Base-by-base conservation (phyloP, 2,329 filamentous ascomycete genomes). In the Aspergillus eucalypticola region DNA sequence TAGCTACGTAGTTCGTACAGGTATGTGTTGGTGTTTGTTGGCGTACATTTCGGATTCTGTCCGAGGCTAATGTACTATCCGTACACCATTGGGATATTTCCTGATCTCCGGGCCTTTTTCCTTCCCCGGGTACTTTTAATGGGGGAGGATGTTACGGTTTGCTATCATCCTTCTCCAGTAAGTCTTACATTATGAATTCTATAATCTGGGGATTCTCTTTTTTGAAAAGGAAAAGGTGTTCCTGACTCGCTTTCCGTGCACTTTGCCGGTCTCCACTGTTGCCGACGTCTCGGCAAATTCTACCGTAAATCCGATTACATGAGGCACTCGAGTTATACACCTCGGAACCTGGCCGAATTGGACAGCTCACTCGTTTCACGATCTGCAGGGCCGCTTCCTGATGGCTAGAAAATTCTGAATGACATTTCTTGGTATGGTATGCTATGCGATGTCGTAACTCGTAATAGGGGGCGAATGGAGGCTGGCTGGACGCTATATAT, bases 231-330 rank as follows among this genome's bases (percentile, higher is more conserved):
- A 5, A 19, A 23, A 44, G 19, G 17, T 2, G 5, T 0, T 19
- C 5, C 17, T 44, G 41, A 23, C 41, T 44, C 41, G 41, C 32
- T 44, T 21, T 23, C 19, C 4, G 7, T 44, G 11, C 17, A 8
- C 41, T 21, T 21, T 44, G 17, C n/a, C 44, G 21, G 46, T 8
- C 42, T 38, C 54, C 54, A 56, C 54, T 23, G 32, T 23, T 49
- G 54, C 54, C 54, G 54, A 56, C 29, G 21, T 38, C 17, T 56
- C 54, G 54, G 54, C 54, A 41, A 56, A 6, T 44, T 23, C 54
- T n/a, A 50, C 46, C 15, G 13, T 29, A 29, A 29, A 27, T 29
- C 46, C 46, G 46, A 50, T 19, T 17, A 50, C 25, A 44, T 23
- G 23, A 21, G 23, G 17, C 17, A 17, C 6, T 27, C 23, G n/a